These are phyloP conservation scores for Aphanomyces stellatus DNA, from an alignment of 352 stramenopile species.

Conservation along the genomic window DNA sequence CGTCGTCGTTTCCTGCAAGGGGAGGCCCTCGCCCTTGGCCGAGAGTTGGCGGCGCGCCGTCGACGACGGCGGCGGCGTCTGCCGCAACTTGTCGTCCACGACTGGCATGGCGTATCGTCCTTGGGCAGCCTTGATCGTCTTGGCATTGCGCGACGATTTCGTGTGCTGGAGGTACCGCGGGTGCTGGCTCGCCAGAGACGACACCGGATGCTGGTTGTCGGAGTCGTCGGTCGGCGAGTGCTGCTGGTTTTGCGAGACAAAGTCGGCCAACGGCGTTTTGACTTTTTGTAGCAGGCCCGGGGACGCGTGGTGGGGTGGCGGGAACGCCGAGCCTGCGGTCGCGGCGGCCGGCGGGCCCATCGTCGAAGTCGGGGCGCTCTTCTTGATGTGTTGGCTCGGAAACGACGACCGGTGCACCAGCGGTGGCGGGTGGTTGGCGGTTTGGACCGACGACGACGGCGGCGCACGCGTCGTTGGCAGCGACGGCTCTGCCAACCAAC, in stretches of 20 bases:
- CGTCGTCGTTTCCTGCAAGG: not conserved
- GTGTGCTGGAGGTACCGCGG: slow-evolving; percentile 45
- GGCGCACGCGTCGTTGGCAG: not conserved
- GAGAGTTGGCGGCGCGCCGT: not conserved
- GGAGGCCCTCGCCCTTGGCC: not conserved
- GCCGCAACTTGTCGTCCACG: slow-evolving; percentile 21
- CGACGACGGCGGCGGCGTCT: slow-evolving; percentile 18
- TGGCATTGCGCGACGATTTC: slow-evolving; percentile 43
- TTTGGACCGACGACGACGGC: no score
- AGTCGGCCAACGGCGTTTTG: slow-evolving; percentile 27
- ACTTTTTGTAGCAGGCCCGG: no score
- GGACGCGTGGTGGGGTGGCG: slow-evolving; percentile 26
- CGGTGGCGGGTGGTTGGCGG: not conserved
- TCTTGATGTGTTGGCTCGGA: slow-evolving; percentile 22
- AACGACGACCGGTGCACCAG: not conserved
- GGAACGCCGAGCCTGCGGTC: slow-evolving; percentile 27
- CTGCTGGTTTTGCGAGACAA: slow-evolving; percentile 26
- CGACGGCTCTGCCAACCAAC: not conserved
- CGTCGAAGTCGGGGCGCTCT: not conserved
- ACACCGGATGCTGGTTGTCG: no score
- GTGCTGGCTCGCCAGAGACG: no score
- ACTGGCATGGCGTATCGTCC: not conserved
- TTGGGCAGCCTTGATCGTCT: slow-evolving; percentile 25
- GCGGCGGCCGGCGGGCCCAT: slow-evolving; percentile 23
- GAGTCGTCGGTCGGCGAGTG: slow-evolving; percentile 30